Base-by-base conservation (phyloP, 148 eudicot species). In the Rhododendron griersonianum region DNA sequence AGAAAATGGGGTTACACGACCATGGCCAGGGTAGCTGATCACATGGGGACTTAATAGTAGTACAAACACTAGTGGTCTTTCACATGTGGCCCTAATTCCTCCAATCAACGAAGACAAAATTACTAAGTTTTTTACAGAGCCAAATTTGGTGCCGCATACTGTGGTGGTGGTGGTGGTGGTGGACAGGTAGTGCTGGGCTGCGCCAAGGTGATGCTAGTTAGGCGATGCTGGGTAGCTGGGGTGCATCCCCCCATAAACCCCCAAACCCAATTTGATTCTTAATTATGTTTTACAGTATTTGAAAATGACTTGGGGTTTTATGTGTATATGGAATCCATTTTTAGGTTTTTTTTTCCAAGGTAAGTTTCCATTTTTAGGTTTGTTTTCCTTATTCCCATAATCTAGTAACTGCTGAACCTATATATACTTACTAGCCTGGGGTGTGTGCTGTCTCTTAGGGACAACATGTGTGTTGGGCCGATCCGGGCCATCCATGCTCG, bases 211-310 rank as follows among this genome's bases (percentile, higher is more conserved):
- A 18, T 61, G 86, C 63, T 39, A 30, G 53, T n/a, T 41, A 28
- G 81, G 19, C 82, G 67, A 30, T 90, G 92, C 89, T 78, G 80
- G 90, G 92, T 88, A n/a, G 90, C 86, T 90, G 41, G 90, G 92
- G 87, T 83, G 89, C 92, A 90, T 84, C 63, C 13, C 81, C 86
- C 85, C 65, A 5, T 59, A 82, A 37, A 33, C 23, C 86, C 11
- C 78, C 15, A 47, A 61, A 61, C 86, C 76, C 89, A 21, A 19
- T 77, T 76, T 83, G 82, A 78, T 71, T 51, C 19, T 65, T 84
- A 63, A 69, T 21, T 45, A 19, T 4, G 11, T 21, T 45, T 78
- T 78, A 41, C 44, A 41, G 44, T 41, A n/a, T 45, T 10, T 41
- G 51, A 45, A 65, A 28, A 78, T 21, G 55, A 23, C 18, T 16